Base-by-base conservation (phyloP, 805 yeast species). In the Candida broadrunensis region DNA sequence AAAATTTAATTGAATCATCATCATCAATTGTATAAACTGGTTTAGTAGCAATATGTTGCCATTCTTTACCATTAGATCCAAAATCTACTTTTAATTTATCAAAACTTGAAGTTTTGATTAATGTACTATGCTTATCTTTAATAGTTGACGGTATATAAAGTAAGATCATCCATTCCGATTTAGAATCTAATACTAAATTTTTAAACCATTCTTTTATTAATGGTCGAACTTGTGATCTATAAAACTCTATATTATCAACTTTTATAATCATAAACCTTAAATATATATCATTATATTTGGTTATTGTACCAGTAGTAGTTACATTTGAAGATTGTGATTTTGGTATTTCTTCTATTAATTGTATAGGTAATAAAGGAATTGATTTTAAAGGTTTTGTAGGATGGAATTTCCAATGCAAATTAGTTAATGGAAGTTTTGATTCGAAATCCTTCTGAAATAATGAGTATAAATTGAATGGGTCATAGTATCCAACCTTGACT, bases 171-270 rank as follows among this genome's bases (percentile, higher is more conserved):
- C 89, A 80, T 37, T 80, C 82, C 11, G 38, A 17, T 47, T 67
- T 50, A 33, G 70, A 50, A 39, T 71, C 53, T 30, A 62, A 48
- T 3, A 63, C 65, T 33, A 62, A 48, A 31, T 68, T 53, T 34
- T 73, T 68, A 19, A 86, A 66, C 98, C 99, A 93, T 49, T 85
- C 93, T 36, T 73, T 75, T 17, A 90, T 78, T 48, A 88, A 66
- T 1, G 95, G 96, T 30, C 99, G 75, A 1, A 85, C 88, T 52
- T 83, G 86, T 0, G 84, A 60, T 44, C 95, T 70, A 59, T 91
- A 91, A 1, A 78, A 78, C 13, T 91, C 98, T 15, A 84, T 58
- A 33, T 77, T 78, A 4, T 78, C 80, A 44, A 83, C 77, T 41
- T 75, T 75, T 6, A 91, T 72, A 41, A 90, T 76, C 68, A 91